phyloP scores from a whole-genome alignment of 2,329 filamentous ascomycete species.

The Cladobotryum mycophilum region DNA sequence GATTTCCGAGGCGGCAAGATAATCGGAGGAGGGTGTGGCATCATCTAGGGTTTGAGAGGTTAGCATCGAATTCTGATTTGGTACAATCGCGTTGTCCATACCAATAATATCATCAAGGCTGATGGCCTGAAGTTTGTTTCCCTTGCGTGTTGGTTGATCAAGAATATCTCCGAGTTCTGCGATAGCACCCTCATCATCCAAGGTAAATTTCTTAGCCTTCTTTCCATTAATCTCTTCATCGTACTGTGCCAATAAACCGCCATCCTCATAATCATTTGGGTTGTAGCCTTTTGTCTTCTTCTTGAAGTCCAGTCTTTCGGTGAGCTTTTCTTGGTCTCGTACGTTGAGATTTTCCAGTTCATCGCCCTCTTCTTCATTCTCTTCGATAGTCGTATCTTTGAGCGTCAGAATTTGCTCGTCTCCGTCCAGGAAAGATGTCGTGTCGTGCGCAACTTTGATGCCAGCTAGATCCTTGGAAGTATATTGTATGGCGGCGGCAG shows the following conservation, averaged over 20 bases:
- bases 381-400: slow-evolving; percentile 84
- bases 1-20: slow-evolving; percentile 76
- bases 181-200: slow-evolving; percentile 70
- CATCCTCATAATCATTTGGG: slow-evolving; percentile 64
- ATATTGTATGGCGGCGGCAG: slow-evolving; percentile 61
- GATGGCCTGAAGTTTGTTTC: slow-evolving; percentile 62
- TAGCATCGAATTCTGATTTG: neutral
- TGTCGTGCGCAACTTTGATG: slow-evolving; percentile 85
- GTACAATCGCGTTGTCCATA: slow-evolving; percentile 13
- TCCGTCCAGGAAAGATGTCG: slow-evolving; percentile 71
- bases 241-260: slow-evolving; percentile 77
- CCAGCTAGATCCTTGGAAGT: slow-evolving; percentile 81
- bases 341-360: slow-evolving; percentile 76
- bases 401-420: slow-evolving; percentile 87
- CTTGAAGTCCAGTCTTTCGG: slow-evolving; percentile 75
- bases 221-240: slow-evolving; percentile 93
- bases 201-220: slow-evolving; percentile 78
- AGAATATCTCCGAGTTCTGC: slow-evolving; percentile 56
- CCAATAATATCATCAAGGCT: slow-evolving; percentile 71
- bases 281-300: slow-evolving; percentile 89
- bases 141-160: slow-evolving; percentile 45
- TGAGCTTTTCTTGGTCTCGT: slow-evolving; percentile 63
- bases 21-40: slow-evolving; percentile 61
- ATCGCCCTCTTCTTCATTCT: slow-evolving; percentile 80
- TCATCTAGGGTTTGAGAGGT: slow-evolving; percentile 16